phyloP scores from a whole-genome alignment of 2,329 filamentous ascomycete genomes.

The Pseudocercospora crystallina region DNA sequence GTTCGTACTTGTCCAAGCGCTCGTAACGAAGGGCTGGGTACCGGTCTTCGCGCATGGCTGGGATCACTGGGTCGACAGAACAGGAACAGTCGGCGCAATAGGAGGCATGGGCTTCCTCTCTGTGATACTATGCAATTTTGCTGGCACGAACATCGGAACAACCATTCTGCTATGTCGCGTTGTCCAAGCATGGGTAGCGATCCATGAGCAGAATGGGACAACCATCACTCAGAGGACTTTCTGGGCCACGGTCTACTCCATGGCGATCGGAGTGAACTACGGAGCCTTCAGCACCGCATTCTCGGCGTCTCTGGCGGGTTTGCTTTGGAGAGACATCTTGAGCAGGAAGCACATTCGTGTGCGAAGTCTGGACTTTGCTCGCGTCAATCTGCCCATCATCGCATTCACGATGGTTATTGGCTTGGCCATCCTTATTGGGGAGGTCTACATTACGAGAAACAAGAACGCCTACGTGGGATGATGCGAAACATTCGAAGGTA shows the following conservation, averaged over 20 bases:
- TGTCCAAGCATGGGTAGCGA: constrained; percentile 66
- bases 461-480: constrained; percentile 36
- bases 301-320: constrained; percentile 68
- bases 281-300: constrained; percentile 73
- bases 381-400: constrained; percentile 70
- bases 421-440: constrained; percentile 59
- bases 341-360: constrained; percentile 67
- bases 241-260: constrained; percentile 71
- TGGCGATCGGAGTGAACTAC: constrained; percentile 73
- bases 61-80: constrained; percentile 70
- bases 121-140: constrained; percentile 69
- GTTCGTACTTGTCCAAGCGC: constrained; percentile 71
- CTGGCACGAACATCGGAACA: constrained; percentile 74
- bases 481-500: too few species aligned
- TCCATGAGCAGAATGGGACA: constrained; percentile 50
- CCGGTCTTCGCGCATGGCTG: constrained; percentile 71
- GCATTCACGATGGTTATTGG: constrained; percentile 66
- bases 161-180: constrained; percentile 71
- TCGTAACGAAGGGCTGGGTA: constrained; percentile 74
- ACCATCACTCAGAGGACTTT: constrained; percentile 65
- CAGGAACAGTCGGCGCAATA: constrained; percentile 66
- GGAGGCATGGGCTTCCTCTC: constrained; percentile 73
- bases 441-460: constrained; percentile 61
- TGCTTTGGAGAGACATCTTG: constrained; percentile 72
- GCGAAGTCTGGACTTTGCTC: constrained; percentile 62